Conservation (phyloP, 1,284 basidiomycete genomes). For the Cronartium quercuum region DNA sequence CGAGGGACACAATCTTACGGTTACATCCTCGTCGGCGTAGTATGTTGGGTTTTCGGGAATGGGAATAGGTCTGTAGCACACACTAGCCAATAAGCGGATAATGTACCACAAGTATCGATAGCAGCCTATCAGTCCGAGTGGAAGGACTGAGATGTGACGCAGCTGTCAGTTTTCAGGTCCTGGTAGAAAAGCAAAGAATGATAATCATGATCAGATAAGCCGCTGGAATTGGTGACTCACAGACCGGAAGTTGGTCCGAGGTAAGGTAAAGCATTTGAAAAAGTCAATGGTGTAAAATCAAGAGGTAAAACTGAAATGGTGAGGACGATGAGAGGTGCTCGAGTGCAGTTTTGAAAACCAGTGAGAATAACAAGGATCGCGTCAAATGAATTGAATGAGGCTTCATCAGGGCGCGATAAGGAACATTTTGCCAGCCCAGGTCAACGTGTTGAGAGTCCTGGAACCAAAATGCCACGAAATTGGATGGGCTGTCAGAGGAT, state of each 20-base stretch:
- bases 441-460: no score
- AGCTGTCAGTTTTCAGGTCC: conserved; percentile 2
- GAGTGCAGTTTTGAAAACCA: no score
- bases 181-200: background rate
- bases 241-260: conserved; percentile 69
- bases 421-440: no score
- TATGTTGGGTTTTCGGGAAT: conserved; percentile 82
- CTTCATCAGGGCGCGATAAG: no score
- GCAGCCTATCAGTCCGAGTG: conserved; percentile 82
- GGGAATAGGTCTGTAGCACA: conserved; percentile 73
- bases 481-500: no score
- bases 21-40: conserved; percentile 79
- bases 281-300: no score
- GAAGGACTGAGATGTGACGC: conserved; percentile 60
- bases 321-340: no score
- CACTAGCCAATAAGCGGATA: conserved; percentile 68
- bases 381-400: no score
- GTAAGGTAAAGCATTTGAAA: conserved; percentile 58
- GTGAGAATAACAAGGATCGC: no score
- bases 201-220: background rate
- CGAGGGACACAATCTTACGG: conserved; percentile 45
- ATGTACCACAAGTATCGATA: conserved; percentile 86
- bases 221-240: conserved; percentile 52
- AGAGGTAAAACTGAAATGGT: no score
- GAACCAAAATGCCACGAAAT: no score